These are phyloP conservation scores for Abrus precatorius DNA, from an alignment of 306 rosid species.

Conservation along the genomic window DNA sequence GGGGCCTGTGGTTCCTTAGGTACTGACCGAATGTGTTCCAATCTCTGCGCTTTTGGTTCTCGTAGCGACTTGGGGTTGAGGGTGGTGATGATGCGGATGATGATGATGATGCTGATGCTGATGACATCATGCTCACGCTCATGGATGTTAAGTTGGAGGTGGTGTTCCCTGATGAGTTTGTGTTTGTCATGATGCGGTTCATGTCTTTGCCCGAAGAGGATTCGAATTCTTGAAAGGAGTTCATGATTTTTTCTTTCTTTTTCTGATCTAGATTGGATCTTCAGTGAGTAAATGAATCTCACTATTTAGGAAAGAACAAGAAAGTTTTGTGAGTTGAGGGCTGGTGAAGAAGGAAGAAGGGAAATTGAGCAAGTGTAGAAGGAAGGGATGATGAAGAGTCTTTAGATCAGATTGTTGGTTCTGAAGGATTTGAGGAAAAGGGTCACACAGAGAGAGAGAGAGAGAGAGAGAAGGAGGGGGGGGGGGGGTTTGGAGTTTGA, in stretches of 20 bases:
- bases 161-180: not conserved
- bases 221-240: conserved; percentile 64
- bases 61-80: conserved; percentile 66
- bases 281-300: not conserved
- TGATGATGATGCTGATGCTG: conserved; percentile 14
- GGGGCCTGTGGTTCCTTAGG: conserved; percentile 77
- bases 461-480: not conserved
- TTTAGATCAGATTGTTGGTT: not conserved
- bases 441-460: not conserved
- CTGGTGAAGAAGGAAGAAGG: conserved; percentile 1
- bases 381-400: too few species aligned
- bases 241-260: conserved; percentile 43
- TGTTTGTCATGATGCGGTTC: conserved; percentile 10
- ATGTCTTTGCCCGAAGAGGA: conserved; percentile 44
- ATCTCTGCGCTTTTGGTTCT: conserved; percentile 77
- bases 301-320: too few species aligned
- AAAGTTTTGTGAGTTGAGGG: too few species aligned
- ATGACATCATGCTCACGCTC: not conserved
- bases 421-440: not conserved
- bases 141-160: conserved; percentile 13
- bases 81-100: conserved; percentile 42
- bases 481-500: conserved; percentile 17
- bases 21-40: conserved; percentile 87
- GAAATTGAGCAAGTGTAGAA: not conserved
- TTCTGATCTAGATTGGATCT: conserved; percentile 45